Conservation (phyloP, 768 basidiomycete species). For the Agrocybe praecox region DNA sequence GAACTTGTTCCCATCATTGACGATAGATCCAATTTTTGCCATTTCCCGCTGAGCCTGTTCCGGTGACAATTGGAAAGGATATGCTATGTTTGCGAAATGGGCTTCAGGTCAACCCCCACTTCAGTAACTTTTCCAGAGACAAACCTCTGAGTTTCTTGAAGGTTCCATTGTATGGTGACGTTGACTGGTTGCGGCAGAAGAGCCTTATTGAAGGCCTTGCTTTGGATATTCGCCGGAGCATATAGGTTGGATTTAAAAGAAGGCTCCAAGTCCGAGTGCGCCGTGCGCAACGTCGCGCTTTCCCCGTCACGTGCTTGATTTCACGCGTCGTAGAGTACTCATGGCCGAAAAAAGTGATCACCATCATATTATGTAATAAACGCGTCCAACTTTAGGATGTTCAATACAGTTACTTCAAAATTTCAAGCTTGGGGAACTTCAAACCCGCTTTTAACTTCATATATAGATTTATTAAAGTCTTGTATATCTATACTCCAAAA, state of each 20-base stretch:
- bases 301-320: no score
- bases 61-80: slow-evolving; percentile 51
- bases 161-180: slow-evolving; percentile 24
- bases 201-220: background rate
- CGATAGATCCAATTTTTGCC: slow-evolving; percentile 31
- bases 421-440: no score
- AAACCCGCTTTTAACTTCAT: no score
- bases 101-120: background rate
- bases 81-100: slow-evolving; percentile 34
- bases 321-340: no score
- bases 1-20: slow-evolving; percentile 23
- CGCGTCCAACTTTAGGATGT: no score
- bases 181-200: slow-evolving; percentile 2
- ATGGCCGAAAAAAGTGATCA: no score
- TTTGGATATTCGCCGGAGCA: slow-evolving; percentile 8
- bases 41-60: slow-evolving; percentile 45
- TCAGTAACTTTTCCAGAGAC: background rate
- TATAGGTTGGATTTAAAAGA: background rate
- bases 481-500: no score
- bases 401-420: no score
- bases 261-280: background rate
- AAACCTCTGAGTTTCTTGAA: slow-evolving; percentile 40
- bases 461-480: no score
- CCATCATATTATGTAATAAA: no score
- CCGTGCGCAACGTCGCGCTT: no score